Conservation (phyloP, 2,329 filamentous ascomycete species). For the Colletotrichum sublineola region DNA sequence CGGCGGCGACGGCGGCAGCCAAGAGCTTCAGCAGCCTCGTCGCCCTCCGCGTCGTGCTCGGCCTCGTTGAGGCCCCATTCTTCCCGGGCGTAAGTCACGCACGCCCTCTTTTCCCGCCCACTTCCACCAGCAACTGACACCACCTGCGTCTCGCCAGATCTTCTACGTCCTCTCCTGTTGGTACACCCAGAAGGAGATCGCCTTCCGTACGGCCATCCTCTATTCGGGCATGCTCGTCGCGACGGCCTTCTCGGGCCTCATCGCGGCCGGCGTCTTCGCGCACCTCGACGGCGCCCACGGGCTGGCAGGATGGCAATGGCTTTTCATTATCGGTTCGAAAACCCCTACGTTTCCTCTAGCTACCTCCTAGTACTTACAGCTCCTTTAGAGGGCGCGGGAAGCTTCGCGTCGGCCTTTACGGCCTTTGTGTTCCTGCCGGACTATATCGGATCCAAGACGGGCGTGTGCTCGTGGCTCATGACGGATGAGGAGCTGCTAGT, state of each 20-base stretch:
- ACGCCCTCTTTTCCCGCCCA: not conserved
- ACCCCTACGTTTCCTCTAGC: too few relatives aligned
- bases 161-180: slow-evolving; percentile 39
- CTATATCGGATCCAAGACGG: slow-evolving; percentile 41
- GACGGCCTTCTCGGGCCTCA: slow-evolving; percentile 57
- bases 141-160: slow-evolving; percentile 36
- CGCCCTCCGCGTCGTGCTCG: slow-evolving; percentile 31
- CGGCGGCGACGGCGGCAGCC: slow-evolving; percentile 38
- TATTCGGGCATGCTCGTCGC: slow-evolving; percentile 46
- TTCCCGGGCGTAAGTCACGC: slow-evolving; percentile 37
- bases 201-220: slow-evolving; percentile 36
- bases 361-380: too few relatives aligned
- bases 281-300: slow-evolving; percentile 63
- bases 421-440: slow-evolving; percentile 46
- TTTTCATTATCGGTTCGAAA: slow-evolving; percentile 70
- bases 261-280: slow-evolving; percentile 58
- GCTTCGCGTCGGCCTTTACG: slow-evolving; percentile 44
- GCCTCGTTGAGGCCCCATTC: slow-evolving; percentile 39
- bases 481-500: slow-evolving; percentile 42
- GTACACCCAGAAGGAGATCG: slow-evolving; percentile 41
- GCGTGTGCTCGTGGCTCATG: slow-evolving; percentile 40
- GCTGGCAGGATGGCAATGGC: slow-evolving; percentile 74
- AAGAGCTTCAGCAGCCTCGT: slow-evolving; percentile 32
- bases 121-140: not conserved
- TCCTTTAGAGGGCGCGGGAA: slow-evolving; percentile 61